Base-by-base conservation (phyloP, 495 filamentous ascomycete species). In the Aspergillus haitiensis region DNA sequence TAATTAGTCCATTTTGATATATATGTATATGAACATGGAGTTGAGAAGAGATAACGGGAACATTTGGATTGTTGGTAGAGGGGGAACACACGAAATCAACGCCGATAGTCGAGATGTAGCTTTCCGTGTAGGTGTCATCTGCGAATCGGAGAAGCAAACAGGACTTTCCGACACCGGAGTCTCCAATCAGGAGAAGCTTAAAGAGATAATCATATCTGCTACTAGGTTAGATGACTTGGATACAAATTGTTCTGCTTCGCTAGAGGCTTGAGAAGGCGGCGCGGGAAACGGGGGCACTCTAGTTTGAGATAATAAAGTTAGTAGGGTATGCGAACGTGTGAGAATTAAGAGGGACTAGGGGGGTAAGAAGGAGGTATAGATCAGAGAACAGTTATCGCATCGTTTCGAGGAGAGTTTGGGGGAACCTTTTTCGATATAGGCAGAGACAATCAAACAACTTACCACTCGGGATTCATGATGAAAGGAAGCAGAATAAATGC, bases 71-170 rank as follows among this genome's bases (percentile, higher is more conserved):
- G 11, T 18, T 52, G 21, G 47, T 16, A 61, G 15, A 51, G 51
- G 55, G 71, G 51, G 13, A 21, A 78, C 92, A 64, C 88, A 98
- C 93, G 71, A 98, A 98, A 75, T 98, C 94, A 61, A 98, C 94
- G 71, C 94, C 94, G 78, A 98, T 98, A 59, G 94, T 98, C 58
- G 94, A 98, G 80, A 98, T 98, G 78, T 98, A 98, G 75, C 90
- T 95, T 79, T 98, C 95, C n/a, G 94, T 98, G 81, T 98, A 98
- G 72, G 95, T 98, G 72, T 98, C 94, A 75, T 98, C 94, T 67
- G 95, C 94, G 68, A 98, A 98, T 75, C 94, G 92, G 67, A 98
- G 82, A 60, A 98, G 84, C 80, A 98, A 76, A 78, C 95, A 98
- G 69, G 95, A 98, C 89, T 98, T 98, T 87, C 94, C 94, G 65